Evolutionary conservation across 1,284 basidiomycete species (phyloP), one percentile per base, ranked within the genome.

Genomic region (Chalciporus sp.): DNA sequence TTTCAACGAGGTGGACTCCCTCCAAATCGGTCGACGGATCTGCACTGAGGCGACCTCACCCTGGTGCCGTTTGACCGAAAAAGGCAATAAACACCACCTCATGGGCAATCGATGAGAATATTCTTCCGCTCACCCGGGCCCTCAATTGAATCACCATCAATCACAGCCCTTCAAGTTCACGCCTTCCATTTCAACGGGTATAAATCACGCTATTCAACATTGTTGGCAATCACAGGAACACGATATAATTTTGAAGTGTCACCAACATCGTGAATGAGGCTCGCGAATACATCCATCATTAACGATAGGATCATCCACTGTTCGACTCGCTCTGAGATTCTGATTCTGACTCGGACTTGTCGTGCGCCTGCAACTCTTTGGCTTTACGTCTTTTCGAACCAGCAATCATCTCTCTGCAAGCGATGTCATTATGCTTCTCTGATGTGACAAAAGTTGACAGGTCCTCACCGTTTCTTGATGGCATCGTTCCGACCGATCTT

Each of bases 401-500:
- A 47, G 80, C 77, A 57, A 90, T 78, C 86, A 90, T 90, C 37
- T 88, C 87, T 69, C 88, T 90, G 59, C 42, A 44, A 27, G 43
- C 19, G 26, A 2, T 27, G 31, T 59, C 42, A 53, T 29, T 44
- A 48, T 16, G 3, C 3, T 53, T 44, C 48, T 14, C 19, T 12
- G 0, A 23, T 27, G n/a, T n/a, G 16, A 33, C 35, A 7, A 27
- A 43, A 37, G 49, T 3, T 40, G 27, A 42, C 47, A 37, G 17
- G 35, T 17, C 52, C 77, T 55, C 49, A 85, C 88, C 86, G 79
- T 67, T 84, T 90, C 74, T 84, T 91, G 58, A 88, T 82, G 7
- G 88, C 88, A 59, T 91, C 84, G 51, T 75, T 81, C 49, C 84
- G 80, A 6, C 87, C 90, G 42, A 94, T 78, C 60, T 82, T 84